A percentile compares a stretch with the other conserved stretches of the same genome.
Evolutionary conservation across 2,329 filamentous ascomycete species (phyloP).

Genomic region (Fusarium liriodendri): DNA sequence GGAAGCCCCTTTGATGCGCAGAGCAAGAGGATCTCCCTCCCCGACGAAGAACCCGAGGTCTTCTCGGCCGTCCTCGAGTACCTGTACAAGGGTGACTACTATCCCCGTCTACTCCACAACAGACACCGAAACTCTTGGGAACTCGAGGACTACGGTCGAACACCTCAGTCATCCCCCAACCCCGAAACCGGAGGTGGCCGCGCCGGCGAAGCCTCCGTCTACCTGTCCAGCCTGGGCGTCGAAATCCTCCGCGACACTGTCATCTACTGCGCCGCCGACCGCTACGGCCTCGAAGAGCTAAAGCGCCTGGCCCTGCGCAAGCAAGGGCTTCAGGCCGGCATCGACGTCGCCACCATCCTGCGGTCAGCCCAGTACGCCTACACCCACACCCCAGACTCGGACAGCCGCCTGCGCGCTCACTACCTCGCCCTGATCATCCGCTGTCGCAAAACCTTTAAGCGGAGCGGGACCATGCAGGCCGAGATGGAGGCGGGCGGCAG

Average conservation of each 20-base stretch:
- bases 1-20: constrained; percentile 78
- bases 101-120: constrained; percentile 87
- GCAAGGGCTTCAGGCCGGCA: constrained; percentile 92
- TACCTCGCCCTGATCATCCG: constrained; percentile 98
- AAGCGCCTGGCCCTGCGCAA: constrained; percentile 92
- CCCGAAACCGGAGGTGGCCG: constrained; percentile 58
- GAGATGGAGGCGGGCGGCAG: constrained; percentile 94
- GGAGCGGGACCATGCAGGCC: constrained; percentile 97
- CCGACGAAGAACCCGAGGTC: constrained; percentile 86
- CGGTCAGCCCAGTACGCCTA: constrained; percentile 95
- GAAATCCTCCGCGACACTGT: constrained; percentile 90
- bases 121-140: constrained; percentile 89
- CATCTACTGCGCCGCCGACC: constrained; percentile 92
- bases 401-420: constrained; percentile 93
- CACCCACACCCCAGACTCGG: constrained; percentile 91
- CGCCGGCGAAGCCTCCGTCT: constrained; percentile 68
- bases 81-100: constrained; percentile 97
- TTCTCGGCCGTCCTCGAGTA: constrained; percentile 96
- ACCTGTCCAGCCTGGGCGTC: constrained; percentile 78
- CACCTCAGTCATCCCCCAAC: constrained; percentile 64
- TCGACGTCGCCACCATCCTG: constrained; percentile 91
- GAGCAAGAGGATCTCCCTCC: constrained; percentile 82
- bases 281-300: constrained; percentile 91
- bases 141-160: constrained; percentile 74
- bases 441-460: constrained; percentile 97